Evolutionary conservation across 805 yeast species (phyloP).

Genomic region (Cyberlindnera americana): DNA sequence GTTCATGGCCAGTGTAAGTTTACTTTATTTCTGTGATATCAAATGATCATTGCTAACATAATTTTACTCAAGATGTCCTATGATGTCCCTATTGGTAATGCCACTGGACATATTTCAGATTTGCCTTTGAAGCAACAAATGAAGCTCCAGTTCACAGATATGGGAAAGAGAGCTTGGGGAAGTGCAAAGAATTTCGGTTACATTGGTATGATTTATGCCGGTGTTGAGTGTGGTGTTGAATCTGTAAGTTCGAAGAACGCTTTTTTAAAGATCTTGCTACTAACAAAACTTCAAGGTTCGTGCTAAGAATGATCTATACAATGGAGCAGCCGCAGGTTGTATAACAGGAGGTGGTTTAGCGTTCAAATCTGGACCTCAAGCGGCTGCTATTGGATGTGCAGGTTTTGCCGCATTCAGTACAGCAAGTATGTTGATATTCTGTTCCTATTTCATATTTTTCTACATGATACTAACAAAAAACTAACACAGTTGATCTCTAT

Average conservation of each 20-base stretch:
- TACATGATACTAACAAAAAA: conserved; percentile 3
- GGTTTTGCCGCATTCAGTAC: conserved; percentile 96
- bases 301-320: conserved; percentile 88
- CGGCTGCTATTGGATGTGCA: conserved; percentile 89
- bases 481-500: conserved; percentile 56
- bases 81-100: conserved; percentile 70
- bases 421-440: conserved; percentile 40
- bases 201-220: conserved; percentile 87
- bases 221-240: conserved; percentile 89
- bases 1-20: conserved; percentile 67
- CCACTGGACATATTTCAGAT: conserved; percentile 62
- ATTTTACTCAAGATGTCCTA: conserved; percentile 50
- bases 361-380: conserved; percentile 88
- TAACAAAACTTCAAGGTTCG: conserved; percentile 32
- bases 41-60: no score
- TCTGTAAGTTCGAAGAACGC: conserved; percentile 35
- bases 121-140: conserved; percentile 91
- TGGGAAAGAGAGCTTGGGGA: conserved; percentile 84
- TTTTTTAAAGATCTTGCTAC: no score
- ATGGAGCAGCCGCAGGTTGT: conserved; percentile 92
- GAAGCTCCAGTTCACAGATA: conserved; percentile 85
- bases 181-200: conserved; percentile 94
- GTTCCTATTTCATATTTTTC: neutral
- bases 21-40: neutral
- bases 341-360: conserved; percentile 96